Evolutionary conservation across 768 basidiomycete genomes (phyloP), one percentile per base, ranked within the genome.

Genomic region (Termitomyces sp.): DNA sequence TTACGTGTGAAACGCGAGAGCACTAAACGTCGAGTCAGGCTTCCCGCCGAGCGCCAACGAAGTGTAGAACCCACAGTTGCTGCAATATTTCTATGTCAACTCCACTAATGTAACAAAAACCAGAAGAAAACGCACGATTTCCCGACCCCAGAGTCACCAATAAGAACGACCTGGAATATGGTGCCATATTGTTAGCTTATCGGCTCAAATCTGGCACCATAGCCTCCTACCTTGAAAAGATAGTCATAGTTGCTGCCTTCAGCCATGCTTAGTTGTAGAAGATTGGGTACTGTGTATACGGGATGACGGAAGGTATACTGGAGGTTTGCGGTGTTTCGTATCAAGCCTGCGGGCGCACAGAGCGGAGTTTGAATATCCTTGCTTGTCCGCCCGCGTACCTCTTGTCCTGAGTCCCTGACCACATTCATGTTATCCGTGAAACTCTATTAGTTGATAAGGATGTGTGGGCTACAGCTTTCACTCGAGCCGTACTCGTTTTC

Each of bases 1-100:
- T 98, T 98, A 68, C 96, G 89, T 67, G 97, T 99, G 86, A 99
- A 99, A 72, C 97, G 94, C 78, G 95, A 96, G 74, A 99, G 95
- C 77, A 99, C 97, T 99, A 73, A 36, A 25, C 48, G 48, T 59
- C 43, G 56, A 38, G 45, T 61, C 48, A 64, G 38, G 57, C 58
- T 64, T 56, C 61, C 56, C 63, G 61, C 61, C 20, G 17, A 48
- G 40, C 25, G n/a, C 42, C 46, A 57, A 59, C 48, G 1, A 40
- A 25, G 3, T 11, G 12, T 5, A 43, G 11, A 42, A 81, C 85
- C 68, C 73, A 92, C 89, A 72, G 75, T 91, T 91, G 62, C 87
- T 91, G 68, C 29, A 66, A 29, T 32, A 54, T 5, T 37, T 8
- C 10, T 36, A 48, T 25, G 29, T 69, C 25, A 69, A 64, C 29